Evolutionary conservation across 345 rosid genomes (phyloP).

Genomic region (Eucalyptus sp.): DNA sequence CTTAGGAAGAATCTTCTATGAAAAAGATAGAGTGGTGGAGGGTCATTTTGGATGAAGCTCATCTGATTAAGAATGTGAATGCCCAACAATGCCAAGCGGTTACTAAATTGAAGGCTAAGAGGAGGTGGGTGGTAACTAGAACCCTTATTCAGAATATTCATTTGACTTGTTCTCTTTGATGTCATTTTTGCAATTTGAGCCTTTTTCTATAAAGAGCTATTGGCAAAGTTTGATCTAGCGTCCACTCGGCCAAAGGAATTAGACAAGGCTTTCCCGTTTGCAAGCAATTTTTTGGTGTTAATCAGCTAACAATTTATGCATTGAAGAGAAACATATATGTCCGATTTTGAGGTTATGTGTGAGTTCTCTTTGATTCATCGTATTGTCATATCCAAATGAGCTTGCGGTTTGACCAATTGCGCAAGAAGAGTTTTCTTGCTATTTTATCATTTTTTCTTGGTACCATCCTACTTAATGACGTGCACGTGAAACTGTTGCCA

Average conservation of each 20-base stretch:
- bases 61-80: no score
- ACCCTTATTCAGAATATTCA: conserved; percentile 81
- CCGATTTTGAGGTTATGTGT: neutral
- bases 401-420: no score
- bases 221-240: conserved; percentile 77
- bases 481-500: no score
- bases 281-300: conserved; percentile 30
- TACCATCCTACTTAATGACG: no score
- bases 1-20: no score
- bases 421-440: no score
- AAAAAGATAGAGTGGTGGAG: no score
- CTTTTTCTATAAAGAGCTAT: conserved; percentile 66
- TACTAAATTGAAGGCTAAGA: conserved; percentile 34
- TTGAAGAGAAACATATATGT: neutral
- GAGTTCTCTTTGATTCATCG: no score
- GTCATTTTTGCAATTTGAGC: conserved; percentile 71
- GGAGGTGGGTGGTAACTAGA: conserved; percentile 88
- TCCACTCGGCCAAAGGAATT: conserved; percentile 44
- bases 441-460: no score
- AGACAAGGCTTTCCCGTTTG: conserved; percentile 48
- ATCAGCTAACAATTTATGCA: neutral
- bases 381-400: no score
- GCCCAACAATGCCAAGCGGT: conserved; percentile 8
- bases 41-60: no score
- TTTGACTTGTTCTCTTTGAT: conserved; percentile 63